phyloP scores from a whole-genome alignment of 2,329 filamentous ascomycete species.

The Ilyonectria robusta region DNA sequence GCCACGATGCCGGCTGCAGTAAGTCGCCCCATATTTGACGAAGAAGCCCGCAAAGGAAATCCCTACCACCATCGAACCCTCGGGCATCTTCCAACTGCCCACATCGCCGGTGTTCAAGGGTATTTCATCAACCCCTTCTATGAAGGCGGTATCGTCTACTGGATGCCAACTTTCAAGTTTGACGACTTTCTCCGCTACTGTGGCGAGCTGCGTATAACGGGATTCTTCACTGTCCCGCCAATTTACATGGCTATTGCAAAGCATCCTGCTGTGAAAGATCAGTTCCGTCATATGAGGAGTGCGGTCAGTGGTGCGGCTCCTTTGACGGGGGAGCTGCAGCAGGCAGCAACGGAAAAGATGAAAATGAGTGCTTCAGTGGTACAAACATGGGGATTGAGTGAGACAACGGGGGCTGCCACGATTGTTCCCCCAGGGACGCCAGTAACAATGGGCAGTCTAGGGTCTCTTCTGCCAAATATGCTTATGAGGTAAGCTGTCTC shows the following conservation, averaged over 20 bases:
- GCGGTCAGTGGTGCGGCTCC: constrained; percentile 70
- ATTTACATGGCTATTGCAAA: constrained; percentile 74
- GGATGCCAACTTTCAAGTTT: constrained; percentile 75
- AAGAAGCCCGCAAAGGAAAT: constrained; percentile 42
- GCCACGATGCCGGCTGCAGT: constrained; percentile 50
- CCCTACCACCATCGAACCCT: constrained; percentile 53
- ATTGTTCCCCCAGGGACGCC: constrained; percentile 56
- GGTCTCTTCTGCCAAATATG: constrained; percentile 48
- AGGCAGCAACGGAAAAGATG: constrained; percentile 64
- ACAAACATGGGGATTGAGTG: constrained; percentile 72
- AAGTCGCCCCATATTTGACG: constrained; percentile 48
- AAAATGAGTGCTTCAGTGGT: constrained; percentile 57
- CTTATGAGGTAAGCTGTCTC: constrained; percentile 42
- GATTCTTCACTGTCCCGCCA: constrained; percentile 72
- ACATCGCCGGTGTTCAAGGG: constrained; percentile 62
- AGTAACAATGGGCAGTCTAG: constrained; percentile 64
- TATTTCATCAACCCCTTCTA: constrained; percentile 60
- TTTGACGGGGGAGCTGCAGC: constrained; percentile 67
- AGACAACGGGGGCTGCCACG: constrained; percentile 67
- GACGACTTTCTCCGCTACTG: constrained; percentile 67
- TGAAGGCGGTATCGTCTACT: constrained; percentile 66
- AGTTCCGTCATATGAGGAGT: constrained; percentile 64
- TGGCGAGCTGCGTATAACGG: constrained; percentile 64
- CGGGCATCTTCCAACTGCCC: constrained; percentile 61
- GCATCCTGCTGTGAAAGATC: constrained; percentile 66